Percentiles rank a stretch among this genome's conserved stretches.
phyloP scores from a whole-genome alignment of 306 rosid genomes.

The Cucurbita maxima region DNA sequence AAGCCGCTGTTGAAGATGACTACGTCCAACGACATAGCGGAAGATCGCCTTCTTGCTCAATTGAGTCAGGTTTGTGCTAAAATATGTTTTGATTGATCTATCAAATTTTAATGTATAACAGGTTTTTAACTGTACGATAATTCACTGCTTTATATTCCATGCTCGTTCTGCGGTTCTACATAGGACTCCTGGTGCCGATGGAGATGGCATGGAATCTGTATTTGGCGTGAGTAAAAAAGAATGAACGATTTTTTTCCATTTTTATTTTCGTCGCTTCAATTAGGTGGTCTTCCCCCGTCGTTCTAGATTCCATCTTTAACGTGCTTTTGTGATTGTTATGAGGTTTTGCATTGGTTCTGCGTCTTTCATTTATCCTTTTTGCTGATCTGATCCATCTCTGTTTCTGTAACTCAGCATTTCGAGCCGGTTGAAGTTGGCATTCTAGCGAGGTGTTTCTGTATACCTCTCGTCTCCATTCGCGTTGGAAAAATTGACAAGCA shows the following conservation, averaged over 20 bases:
- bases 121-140: constrained; percentile 1
- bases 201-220: constrained; percentile 8
- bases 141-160: constrained; percentile 11
- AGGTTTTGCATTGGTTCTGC: not conserved
- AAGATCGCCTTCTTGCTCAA: constrained; percentile 77
- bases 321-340: too few species aligned
- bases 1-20: constrained; percentile 80
- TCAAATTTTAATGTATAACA: not conserved
- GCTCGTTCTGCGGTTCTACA: constrained; percentile 11
- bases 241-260: not conserved
- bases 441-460: constrained; percentile 92
- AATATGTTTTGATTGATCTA: not conserved
- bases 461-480: constrained; percentile 88
- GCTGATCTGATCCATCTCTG: not conserved
- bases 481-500: constrained; percentile 72
- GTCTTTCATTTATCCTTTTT: not conserved
- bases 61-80: constrained; percentile 54
- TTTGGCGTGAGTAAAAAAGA: constrained; percentile 1
- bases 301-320: not conserved
- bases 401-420: constrained; percentile 47
- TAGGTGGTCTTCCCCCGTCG: not conserved
- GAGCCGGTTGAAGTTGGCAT: constrained; percentile 92
- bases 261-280: not conserved
- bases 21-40: constrained; percentile 55
- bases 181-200: constrained; percentile 6